Percentiles rank a stretch among this genome's conserved stretches.
Evolutionary conservation across 1,284 basidiomycete species (phyloP).

Genomic region (Vanrija pseudolonga): DNA sequence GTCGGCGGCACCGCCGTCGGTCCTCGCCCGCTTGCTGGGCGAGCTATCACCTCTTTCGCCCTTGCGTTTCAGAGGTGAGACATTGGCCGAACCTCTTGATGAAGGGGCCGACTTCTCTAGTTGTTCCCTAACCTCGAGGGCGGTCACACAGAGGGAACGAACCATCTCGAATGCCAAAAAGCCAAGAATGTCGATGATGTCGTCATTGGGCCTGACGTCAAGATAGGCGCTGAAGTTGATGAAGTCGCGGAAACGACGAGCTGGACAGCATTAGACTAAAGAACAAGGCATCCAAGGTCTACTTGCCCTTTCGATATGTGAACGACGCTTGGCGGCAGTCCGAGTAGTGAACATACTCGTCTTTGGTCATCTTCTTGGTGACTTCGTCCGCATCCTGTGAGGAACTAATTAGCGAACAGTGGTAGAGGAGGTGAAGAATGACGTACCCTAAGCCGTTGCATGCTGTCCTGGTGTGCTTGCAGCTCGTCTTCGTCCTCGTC

Average conservation of each 20-base stretch:
- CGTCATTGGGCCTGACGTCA: conserved; percentile 88
- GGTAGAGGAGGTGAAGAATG: neutral
- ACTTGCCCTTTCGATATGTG: conserved; percentile 84
- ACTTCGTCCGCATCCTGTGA: conserved; percentile 88
- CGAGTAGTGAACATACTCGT: conserved; percentile 96
- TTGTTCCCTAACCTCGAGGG: conserved; percentile 61
- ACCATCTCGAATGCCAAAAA: conserved; percentile 98
- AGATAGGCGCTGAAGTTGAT: conserved; percentile 84
- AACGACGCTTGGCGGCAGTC: conserved; percentile 97
- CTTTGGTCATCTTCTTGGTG: conserved; percentile 90
- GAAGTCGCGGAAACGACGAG: conserved; percentile 92
- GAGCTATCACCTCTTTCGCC: conserved; percentile 44
- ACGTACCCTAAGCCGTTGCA: conserved; percentile 72
- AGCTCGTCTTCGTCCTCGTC: conserved; percentile 95
- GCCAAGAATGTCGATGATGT: conserved; percentile 93
- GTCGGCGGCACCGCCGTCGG: conserved; percentile 35
- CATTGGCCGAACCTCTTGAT: conserved; percentile 1
- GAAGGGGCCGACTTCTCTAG: conserved; percentile 24
- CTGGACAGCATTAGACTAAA: conserved; percentile 52
- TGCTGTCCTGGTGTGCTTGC: conserved; percentile 91
- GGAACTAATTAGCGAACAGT: conserved; percentile 2
- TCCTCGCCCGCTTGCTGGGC: conserved; percentile 52
- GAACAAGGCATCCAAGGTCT: neutral
- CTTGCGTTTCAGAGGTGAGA: conserved; percentile 25
- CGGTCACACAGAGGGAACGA: conserved; percentile 80